Conservation (phyloP, 2,329 filamentous ascomycete species). For the Bipolaris cookei region DNA sequence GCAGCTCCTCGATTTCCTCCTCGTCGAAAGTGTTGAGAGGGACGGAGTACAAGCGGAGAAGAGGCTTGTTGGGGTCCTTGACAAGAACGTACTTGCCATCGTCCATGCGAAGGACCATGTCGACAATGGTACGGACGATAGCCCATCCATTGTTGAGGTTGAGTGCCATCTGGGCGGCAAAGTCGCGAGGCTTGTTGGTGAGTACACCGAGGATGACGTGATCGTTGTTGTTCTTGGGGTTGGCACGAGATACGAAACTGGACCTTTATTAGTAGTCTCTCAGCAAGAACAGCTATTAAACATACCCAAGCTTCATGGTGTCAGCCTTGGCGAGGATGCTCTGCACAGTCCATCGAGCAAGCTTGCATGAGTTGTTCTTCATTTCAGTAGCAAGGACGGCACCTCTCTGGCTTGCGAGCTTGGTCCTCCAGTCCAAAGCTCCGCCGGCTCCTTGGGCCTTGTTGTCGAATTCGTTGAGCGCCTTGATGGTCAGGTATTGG, state of each 20-base stretch:
- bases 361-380: slow-evolving; percentile 99
- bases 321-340: slow-evolving; percentile 97
- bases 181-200: slow-evolving; percentile 97
- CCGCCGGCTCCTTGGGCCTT: slow-evolving; percentile 95
- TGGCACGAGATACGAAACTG: slow-evolving; percentile 93
- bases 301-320: slow-evolving; percentile 95
- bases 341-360: slow-evolving; percentile 96
- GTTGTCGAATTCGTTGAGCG: slow-evolving; percentile 98
- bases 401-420: slow-evolving; percentile 92
- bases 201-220: slow-evolving; percentile 95
- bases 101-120: slow-evolving; percentile 82
- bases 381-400: slow-evolving; percentile 98
- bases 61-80: slow-evolving; percentile 95
- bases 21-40: slow-evolving; percentile 89
- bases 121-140: slow-evolving; percentile 96
- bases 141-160: slow-evolving; percentile 98
- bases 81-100: slow-evolving; percentile 81
- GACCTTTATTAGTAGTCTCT: slow-evolving; percentile 10
- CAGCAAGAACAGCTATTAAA: slow-evolving; percentile 26
- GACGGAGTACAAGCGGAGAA: slow-evolving; percentile 91
- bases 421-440: slow-evolving; percentile 94
- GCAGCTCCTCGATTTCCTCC: slow-evolving; percentile 77
- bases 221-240: slow-evolving; percentile 89
- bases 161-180: slow-evolving; percentile 97
- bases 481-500: slow-evolving; percentile 90